Evolutionary conservation across 352 stramenopile genomes (phyloP).

Genomic region (Phytophthora sojae): DNA sequence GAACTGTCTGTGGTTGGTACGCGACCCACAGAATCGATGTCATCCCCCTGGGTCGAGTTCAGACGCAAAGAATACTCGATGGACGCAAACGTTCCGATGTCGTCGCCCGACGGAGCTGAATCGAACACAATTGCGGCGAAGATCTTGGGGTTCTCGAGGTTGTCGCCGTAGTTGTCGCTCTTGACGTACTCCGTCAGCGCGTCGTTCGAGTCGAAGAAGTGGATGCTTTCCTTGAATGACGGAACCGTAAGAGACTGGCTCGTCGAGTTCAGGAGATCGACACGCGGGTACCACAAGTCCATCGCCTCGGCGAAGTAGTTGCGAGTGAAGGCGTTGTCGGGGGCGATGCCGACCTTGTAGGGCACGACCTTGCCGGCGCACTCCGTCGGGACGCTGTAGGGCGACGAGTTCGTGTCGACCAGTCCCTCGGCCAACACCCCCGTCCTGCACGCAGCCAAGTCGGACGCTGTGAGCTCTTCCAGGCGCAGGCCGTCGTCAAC

Average conservation of each 20-base stretch:
- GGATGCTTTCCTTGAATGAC: constrained; percentile 54
- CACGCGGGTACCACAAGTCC: constrained; percentile 62
- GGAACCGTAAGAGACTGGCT: constrained; percentile 35
- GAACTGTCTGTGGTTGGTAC: constrained; percentile 44
- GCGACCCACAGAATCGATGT: constrained; percentile 16
- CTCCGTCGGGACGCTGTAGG: constrained; percentile 34
- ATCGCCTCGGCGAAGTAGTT: constrained; percentile 65
- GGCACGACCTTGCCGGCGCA: constrained; percentile 53
- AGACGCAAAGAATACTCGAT: constrained; percentile 70
- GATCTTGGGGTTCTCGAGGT: constrained; percentile 54
- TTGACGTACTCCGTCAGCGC: constrained; percentile 55
- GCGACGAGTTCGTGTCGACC: constrained; percentile 43
- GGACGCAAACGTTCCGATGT: constrained; percentile 47
- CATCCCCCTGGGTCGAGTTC: constrained; percentile 50
- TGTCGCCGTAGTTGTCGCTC: constrained; percentile 49
- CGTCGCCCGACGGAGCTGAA: constrained; percentile 31
- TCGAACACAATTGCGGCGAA: constrained; percentile 67
- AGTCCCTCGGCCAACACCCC: constrained; percentile 42
- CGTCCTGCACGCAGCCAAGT: constrained; percentile 30
- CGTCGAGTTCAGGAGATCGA: constrained; percentile 40
- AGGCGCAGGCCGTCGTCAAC: constrained; percentile 43
- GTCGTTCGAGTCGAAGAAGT: constrained; percentile 55
- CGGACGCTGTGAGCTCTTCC: constrained; percentile 41
- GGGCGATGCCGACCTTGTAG: constrained; percentile 63
- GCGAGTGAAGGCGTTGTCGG: constrained; percentile 58